Conservation (phyloP, 768 basidiomycete genomes). For the Leccinum obscurum region DNA sequence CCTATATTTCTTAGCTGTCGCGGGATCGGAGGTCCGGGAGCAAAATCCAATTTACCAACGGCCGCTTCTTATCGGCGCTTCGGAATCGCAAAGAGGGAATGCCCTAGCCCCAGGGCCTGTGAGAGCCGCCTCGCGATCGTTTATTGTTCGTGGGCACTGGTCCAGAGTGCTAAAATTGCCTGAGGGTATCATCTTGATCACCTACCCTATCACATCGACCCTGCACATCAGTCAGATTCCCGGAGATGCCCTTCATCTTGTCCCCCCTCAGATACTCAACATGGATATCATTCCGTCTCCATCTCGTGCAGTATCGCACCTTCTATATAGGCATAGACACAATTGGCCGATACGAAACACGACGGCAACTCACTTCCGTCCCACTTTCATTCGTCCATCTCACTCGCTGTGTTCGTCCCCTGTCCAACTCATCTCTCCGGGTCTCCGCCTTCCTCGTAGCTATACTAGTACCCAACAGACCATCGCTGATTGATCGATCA, state of each 20-base stretch:
- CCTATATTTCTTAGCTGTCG: not conserved
- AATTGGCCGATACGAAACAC: constrained; percentile 23
- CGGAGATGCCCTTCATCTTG: constrained; percentile 28
- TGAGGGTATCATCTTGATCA: constrained; percentile 35
- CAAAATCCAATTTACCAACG: not conserved
- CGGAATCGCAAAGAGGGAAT: constrained; percentile 16
- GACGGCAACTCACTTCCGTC: constrained; percentile 9
- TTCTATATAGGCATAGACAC: constrained; percentile 17
- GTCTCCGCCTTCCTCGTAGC: not conserved
- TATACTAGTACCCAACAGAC: not conserved
- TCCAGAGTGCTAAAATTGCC: constrained; percentile 21
- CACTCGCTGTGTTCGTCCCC: constrained; percentile 1
- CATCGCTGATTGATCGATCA: constrained; percentile 21
- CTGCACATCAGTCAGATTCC: constrained; percentile 36
- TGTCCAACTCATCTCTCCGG: not conserved
- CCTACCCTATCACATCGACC: constrained; percentile 40
- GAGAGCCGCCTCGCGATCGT: constrained; percentile 21
- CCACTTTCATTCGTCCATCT: constrained; percentile 1
- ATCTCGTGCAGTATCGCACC: constrained; percentile 21
- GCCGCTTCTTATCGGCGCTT: constrained; percentile 8
- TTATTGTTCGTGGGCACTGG: constrained; percentile 14
- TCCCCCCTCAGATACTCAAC: constrained; percentile 14
- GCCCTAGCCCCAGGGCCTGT: constrained; percentile 26
- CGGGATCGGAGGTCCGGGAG: constrained; percentile 2
- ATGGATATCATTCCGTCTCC: constrained; percentile 27